A percentile compares a stretch with the other conserved stretches of the same genome.
phyloP scores from a whole-genome alignment of 1,139 yeast genomes.

The Pneumocystis wakefieldiae region DNA sequence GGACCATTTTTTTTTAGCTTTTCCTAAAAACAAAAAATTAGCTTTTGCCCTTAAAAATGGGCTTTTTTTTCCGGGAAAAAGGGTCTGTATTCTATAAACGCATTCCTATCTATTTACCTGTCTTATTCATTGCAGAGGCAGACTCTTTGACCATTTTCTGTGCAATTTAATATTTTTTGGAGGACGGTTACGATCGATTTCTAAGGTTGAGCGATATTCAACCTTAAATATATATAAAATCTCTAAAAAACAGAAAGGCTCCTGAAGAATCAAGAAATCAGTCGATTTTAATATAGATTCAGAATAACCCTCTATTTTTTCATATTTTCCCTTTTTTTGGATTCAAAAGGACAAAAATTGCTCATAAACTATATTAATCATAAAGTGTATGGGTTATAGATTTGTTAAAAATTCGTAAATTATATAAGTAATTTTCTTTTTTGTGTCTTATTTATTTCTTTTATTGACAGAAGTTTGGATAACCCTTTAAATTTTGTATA shows the following conservation, averaged over 20 bases:
- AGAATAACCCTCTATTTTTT: background rate
- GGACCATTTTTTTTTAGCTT: slow-evolving; percentile 95
- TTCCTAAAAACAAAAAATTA: slow-evolving; percentile 3
- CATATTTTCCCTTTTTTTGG: background rate
- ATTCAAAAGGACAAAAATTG: background rate
- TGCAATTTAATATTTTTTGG: too few species aligned
- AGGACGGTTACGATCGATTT: too few species aligned
- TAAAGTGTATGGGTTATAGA: background rate
- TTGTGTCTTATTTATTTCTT: background rate
- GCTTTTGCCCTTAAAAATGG: background rate
- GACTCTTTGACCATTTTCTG: background rate
- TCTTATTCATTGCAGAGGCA: background rate
- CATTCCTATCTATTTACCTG: background rate
- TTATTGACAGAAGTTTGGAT: too few species aligned
- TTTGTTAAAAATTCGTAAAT: background rate
- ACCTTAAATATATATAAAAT: too few species aligned
- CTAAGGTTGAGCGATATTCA: too few species aligned
- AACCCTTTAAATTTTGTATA: too few species aligned
- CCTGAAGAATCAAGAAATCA: too few species aligned
- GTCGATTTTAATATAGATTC: too few species aligned
- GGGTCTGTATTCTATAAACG: background rate
- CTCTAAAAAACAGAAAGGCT: too few species aligned
- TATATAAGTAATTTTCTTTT: background rate
- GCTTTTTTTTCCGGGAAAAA: background rate
- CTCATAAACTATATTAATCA: background rate